phyloP scores from a whole-genome alignment of 805 yeast genomes.

The Candida yuanshanica region DNA sequence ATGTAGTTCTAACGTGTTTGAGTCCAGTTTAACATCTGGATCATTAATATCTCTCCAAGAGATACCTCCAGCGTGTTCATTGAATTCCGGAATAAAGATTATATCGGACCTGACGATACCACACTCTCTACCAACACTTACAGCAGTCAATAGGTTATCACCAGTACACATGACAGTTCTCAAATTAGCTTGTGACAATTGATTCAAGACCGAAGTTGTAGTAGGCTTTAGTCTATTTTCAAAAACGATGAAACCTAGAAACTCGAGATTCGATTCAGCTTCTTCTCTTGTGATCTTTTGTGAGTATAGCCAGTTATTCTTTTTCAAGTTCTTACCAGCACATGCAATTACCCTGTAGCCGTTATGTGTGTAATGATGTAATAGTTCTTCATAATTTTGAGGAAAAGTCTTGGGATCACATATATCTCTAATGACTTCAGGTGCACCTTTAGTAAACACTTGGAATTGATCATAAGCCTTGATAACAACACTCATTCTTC shows the following conservation, averaged over 20 bases:
- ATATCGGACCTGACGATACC: conserved; percentile 46
- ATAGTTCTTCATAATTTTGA: conserved; percentile 58
- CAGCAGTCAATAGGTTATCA: conserved; percentile 89
- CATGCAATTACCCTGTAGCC: conserved; percentile 96
- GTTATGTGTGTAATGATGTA: conserved; percentile 83
- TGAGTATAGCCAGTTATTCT: conserved; percentile 42
- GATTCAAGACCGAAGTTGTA: conserved; percentile 54
- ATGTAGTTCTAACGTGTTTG: conserved; percentile 51
- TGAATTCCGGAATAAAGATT: conserved; percentile 60
- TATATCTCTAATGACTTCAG: conserved; percentile 80
- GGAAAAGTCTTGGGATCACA: conserved; percentile 75
- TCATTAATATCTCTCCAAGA: conserved; percentile 68
- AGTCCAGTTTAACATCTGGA: conserved; percentile 51
- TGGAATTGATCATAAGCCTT: conserved; percentile 39
- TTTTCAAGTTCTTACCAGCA: conserved; percentile 55
- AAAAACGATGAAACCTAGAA: conserved; percentile 85
- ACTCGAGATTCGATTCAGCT: conserved; percentile 63
- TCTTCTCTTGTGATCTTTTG: conserved; percentile 52
- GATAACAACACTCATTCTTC: conserved; percentile 87
- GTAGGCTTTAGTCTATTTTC: conserved; percentile 82
- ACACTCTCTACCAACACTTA: conserved; percentile 88
- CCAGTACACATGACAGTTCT: conserved; percentile 97
- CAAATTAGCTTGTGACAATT: conserved; percentile 61
- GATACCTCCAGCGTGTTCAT: conserved; percentile 25
- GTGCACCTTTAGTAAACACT: conserved; percentile 91